Conservation (phyloP, 352 stramenopile species). For the Globisporangium paddicum region DNA sequence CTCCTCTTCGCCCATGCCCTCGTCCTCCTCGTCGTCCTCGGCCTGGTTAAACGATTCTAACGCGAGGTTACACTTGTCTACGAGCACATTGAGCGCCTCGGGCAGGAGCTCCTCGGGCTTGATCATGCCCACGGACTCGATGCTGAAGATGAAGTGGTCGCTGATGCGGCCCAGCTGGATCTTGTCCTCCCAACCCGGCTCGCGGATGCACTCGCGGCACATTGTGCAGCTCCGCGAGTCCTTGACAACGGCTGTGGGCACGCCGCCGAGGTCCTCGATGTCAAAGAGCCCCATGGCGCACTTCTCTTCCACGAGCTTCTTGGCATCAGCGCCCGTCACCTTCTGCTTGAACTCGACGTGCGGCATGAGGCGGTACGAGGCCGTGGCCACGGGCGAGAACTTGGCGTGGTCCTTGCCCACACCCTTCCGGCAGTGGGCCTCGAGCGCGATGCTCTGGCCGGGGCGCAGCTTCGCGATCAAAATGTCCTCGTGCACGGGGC, state of each 20-base stretch:
- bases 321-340: slow-evolving; percentile 56
- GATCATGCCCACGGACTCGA: slow-evolving; percentile 86
- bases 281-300: slow-evolving; percentile 87
- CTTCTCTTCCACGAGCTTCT: slow-evolving; percentile 52
- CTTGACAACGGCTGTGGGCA: slow-evolving; percentile 77
- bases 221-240: slow-evolving; percentile 91
- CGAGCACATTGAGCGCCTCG: slow-evolving; percentile 76
- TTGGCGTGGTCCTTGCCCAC: slow-evolving; percentile 98
- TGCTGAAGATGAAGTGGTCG: slow-evolving; percentile 96
- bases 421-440: slow-evolving; percentile 93
- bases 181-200: slow-evolving; percentile 78
- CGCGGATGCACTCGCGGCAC: slow-evolving; percentile 95
- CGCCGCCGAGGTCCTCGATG: slow-evolving; percentile 86
- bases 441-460: slow-evolving; percentile 95
- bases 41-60: slow-evolving; percentile 72
- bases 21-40: slow-evolving; percentile 43
- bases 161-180: slow-evolving; percentile 90
- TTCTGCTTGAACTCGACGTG: slow-evolving; percentile 69
- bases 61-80: slow-evolving; percentile 80
- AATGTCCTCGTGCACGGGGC: slow-evolving; percentile 94
- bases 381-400: slow-evolving; percentile 95
- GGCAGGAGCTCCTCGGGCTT: slow-evolving; percentile 76
- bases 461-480: slow-evolving; percentile 95
- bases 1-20: slow-evolving; percentile 39
- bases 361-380: slow-evolving; percentile 93